phyloP scores from a whole-genome alignment of 139 green algal species.

The Auxenochlorella pyrenoidosa region DNA sequence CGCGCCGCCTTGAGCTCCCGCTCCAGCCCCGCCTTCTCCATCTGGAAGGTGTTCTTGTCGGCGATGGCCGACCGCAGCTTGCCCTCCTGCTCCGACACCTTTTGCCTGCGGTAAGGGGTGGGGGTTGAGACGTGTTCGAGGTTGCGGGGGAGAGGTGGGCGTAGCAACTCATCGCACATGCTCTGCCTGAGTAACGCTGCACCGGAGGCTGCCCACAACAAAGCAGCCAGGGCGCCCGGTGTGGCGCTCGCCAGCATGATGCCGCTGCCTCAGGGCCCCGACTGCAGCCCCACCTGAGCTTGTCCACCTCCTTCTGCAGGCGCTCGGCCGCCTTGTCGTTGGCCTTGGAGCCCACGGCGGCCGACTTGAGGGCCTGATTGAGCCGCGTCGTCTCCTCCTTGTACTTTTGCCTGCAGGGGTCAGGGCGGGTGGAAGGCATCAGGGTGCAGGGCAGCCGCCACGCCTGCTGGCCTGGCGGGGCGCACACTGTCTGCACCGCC shows the following conservation, averaged over 20 bases:
- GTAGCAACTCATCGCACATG: too few relatives aligned
- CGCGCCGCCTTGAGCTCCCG: conserved; percentile 79
- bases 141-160: too few relatives aligned
- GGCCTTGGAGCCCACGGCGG: conserved; percentile 59
- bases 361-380: conserved; percentile 69
- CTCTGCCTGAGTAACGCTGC: too few relatives aligned
- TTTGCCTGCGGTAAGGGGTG: conserved; percentile 52
- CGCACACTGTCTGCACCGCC: too few relatives aligned
- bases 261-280: too few relatives aligned
- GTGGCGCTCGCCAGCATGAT: too few relatives aligned
- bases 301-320: conserved; percentile 79
- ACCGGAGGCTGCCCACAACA: too few relatives aligned
- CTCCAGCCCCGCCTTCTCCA: conserved; percentile 84
- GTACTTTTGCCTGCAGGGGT: conserved; percentile 67
- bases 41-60: conserved; percentile 63
- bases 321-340: conserved; percentile 58
- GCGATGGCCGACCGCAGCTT: conserved; percentile 68
- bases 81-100: conserved; percentile 67
- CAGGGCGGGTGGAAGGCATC: background rate
- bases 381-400: conserved; percentile 83
- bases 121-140: background rate
- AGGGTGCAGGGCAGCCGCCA: too few relatives aligned
- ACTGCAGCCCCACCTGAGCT: conserved; percentile 50
- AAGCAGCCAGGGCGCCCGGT: too few relatives aligned
- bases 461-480: too few relatives aligned